Percentiles rank a stretch among this genome's conserved stretches.
These are phyloP conservation scores for Gliomastix tumulicola DNA, from an alignment of 2,329 filamentous ascomycete genomes.

Conservation along the genomic window DNA sequence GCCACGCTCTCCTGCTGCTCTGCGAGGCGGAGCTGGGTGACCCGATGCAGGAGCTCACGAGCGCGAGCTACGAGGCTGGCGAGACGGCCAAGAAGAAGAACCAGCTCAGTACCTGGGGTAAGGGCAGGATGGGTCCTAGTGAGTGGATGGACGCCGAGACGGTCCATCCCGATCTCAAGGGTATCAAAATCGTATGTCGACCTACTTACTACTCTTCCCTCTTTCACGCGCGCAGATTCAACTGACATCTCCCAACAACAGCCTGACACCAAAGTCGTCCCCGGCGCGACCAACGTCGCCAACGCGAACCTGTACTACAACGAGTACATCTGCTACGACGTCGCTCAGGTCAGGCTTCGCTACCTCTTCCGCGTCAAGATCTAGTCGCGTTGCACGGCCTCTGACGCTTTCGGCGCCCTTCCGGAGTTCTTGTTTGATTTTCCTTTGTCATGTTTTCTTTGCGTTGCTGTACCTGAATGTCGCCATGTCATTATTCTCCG, in stretches of 20 bases:
- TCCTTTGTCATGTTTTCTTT: too few relatives aligned
- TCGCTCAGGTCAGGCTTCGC: constrained; percentile 61
- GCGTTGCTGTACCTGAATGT: too few relatives aligned
- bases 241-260: too few relatives aligned
- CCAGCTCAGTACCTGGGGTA: constrained; percentile 62
- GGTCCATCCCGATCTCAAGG: constrained; percentile 57
- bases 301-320: constrained; percentile 55
- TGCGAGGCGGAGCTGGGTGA: constrained; percentile 74
- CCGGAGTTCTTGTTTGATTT: too few relatives aligned
- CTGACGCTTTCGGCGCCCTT: too few relatives aligned
- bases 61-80: constrained; percentile 55
- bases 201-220: not conserved
- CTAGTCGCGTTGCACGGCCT: too few relatives aligned
- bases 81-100: constrained; percentile 53
- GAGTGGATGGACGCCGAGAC: constrained; percentile 70
- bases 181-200: constrained; percentile 61
- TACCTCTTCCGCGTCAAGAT: constrained; percentile 62
- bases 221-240: not conserved
- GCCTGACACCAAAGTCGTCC: constrained; percentile 40
- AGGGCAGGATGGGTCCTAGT: constrained; percentile 56
- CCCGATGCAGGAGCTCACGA: constrained; percentile 59
- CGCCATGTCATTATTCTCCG: too few relatives aligned
- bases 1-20: constrained; percentile 67
- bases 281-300: constrained; percentile 38
- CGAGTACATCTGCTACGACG: constrained; percentile 67